Percentiles rank a stretch among this genome's conserved stretches.
Conservation (phyloP, 2,329 filamentous ascomycete species). For the Bipolaris oryzae region DNA sequence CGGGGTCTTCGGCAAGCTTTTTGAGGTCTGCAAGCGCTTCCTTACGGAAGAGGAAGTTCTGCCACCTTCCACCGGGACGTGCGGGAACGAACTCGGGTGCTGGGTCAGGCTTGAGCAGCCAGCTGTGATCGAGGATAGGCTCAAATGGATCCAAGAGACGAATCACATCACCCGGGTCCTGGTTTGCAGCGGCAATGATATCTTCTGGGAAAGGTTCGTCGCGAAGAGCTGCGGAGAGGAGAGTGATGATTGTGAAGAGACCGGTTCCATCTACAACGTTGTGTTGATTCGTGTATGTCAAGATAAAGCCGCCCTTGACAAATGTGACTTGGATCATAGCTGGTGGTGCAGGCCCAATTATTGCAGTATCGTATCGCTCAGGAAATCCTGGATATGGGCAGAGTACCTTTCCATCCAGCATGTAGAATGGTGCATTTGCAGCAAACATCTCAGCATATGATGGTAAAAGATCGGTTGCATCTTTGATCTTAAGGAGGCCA, state of each 20-base stretch:
- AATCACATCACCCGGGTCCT: neutral
- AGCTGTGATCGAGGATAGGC: neutral
- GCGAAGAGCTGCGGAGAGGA: conserved; percentile 1
- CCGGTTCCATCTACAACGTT: neutral
- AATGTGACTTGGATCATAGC: conserved; percentile 1
- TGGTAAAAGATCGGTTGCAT: neutral
- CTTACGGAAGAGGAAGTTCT: neutral
- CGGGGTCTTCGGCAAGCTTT: neutral
- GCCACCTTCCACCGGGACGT: neutral
- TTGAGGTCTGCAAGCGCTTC: neutral
- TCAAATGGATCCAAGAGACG: neutral
- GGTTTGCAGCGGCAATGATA: neutral
- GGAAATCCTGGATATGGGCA: neutral
- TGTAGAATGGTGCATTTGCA: neutral
- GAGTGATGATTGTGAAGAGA: neutral
- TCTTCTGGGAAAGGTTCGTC: conserved; percentile 2
- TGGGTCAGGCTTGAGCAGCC: neutral
- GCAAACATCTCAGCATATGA: neutral
- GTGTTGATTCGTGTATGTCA: conserved; percentile 1
- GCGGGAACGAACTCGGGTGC: neutral
- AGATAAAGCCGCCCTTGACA: neutral
- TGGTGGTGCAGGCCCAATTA: neutral
- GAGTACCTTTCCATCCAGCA: neutral
- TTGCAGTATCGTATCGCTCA: neutral
- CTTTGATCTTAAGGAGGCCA: neutral